Base-by-base conservation (phyloP, 257 asterid genomes). In the Pogostemon cablin region DNA sequence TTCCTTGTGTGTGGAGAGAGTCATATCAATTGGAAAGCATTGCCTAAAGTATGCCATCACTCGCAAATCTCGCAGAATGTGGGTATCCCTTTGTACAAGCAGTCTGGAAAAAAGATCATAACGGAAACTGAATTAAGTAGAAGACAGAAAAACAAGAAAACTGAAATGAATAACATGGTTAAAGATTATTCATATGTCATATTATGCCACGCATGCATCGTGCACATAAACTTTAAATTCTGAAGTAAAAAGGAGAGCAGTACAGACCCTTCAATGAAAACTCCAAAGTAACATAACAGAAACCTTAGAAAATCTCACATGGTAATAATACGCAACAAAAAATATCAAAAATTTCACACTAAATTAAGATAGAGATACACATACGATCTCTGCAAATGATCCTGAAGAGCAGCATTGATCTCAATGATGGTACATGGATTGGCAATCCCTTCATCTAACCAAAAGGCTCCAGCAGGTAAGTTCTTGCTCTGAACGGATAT, bases 21-120 rank as follows among this genome's bases (percentile, higher is more conserved):
- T 52, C 74, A 54, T 57, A 53, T 85, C 86, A 78, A 86, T 84
- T 7, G 95, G 87, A 76, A 93, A 91, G 80, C 96, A 91, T 63
- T 91, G 99, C 72, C 92, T 85, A 77, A 93, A 93, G 86, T 93
- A 93, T 64, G 95, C 91, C 86, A 91, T 89, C 25, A 84, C 59
- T 65, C 91, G 95, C 55, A 91, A 59, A 77, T 91, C 96, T 62
- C 99, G 86, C 48, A 86, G 62, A 78, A 82, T 82, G 39, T 71
- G 84, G 15, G 96, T 86, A 83, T 91, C 86, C 68, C 86, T 91
- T 76, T 74, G 88, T 15, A 85, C 80, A 74, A 85, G 79, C 60
- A 83, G 78, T 85, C 99, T 93, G 74, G 57, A 62, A 70, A 61
- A 40, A 56, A 44, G 44, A 77, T 65, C 38, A 43, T 72, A 62